Conservation (phyloP, 2,329 filamentous ascomycete genomes). For the Fusarium papillatum region DNA sequence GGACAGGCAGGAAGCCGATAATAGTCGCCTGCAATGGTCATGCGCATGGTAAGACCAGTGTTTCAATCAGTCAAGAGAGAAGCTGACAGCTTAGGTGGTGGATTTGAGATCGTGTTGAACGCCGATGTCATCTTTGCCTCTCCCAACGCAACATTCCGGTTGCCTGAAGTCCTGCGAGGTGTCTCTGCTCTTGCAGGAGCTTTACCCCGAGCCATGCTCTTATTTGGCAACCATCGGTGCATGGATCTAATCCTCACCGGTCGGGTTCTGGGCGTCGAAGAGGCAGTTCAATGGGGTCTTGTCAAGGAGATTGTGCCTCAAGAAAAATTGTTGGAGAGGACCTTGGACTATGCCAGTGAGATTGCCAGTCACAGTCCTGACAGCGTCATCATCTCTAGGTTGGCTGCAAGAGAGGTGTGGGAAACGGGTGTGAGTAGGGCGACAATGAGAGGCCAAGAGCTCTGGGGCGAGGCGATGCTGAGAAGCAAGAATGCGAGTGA, state of each 20-base stretch:
- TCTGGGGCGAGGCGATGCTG: conserved; percentile 48
- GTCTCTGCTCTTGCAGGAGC: conserved; percentile 70
- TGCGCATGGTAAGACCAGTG: conserved; percentile 43
- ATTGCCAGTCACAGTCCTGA: conserved; percentile 50
- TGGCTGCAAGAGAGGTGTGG: conserved; percentile 50
- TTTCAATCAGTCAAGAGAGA: background rate
- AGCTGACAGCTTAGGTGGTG: conserved; percentile 40
- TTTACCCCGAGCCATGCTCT: conserved; percentile 60
- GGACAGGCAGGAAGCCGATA: conserved; percentile 51
- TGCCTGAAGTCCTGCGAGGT: conserved; percentile 71
- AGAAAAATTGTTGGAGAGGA: conserved; percentile 45
- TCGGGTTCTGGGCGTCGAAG: conserved; percentile 41
- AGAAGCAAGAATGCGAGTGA: conserved; percentile 46
- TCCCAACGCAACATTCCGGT: conserved; percentile 63
- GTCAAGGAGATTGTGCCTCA: conserved; percentile 34
- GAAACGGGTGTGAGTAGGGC: conserved; percentile 50
- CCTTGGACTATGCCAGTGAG: conserved; percentile 46
- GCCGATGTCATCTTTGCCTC: conserved; percentile 71
- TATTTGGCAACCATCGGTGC: conserved; percentile 50
- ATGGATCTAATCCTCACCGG: conserved; percentile 51
- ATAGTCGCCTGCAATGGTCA: conserved; percentile 48
- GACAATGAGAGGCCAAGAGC: conserved; percentile 50
- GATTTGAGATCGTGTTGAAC: conserved; percentile 53
- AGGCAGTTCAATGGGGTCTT: conserved; percentile 48
- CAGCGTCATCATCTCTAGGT: conserved; percentile 49